Base-by-base conservation (phyloP, 78 protist species). In the Dictyostelium capitatum region DNA sequence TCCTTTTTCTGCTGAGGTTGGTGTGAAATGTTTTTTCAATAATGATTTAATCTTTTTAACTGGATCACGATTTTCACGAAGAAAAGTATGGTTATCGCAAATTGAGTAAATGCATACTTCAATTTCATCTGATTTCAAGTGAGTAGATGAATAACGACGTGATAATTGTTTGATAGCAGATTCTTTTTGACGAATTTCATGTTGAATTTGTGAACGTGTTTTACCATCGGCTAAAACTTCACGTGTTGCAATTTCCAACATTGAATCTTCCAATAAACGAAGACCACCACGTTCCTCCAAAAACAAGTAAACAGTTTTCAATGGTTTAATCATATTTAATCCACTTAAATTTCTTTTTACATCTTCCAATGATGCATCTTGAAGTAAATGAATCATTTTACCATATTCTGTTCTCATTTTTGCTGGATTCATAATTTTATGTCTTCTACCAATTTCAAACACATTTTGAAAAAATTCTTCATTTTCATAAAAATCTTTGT, bases 371-470 rank as follows among this genome's bases (percentile, higher is more conserved):
- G 69, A 28, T 6, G 96, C 72, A 72, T 98, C 99, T 85, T 92
- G 96, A 37, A 98, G 73, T n/a, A 97, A 20, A 89, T 92, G 93
- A 56, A 98, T 51, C 75, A 98, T 92, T 80, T 97, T 97, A 53
- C 98, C 99, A 94, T 98, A 96, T 37, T 83, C 94, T 37, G 91
- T 14, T 48, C 98, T 87, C 97, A 94, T 84, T 12, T 85, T 90
- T 41, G 92, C 97, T 23, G 99, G 99, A 90, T 98, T 98, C 94
- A 97, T 82, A 69, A 97, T 89, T 89, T 98, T 98, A 90, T 97
- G 95, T 41, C 99, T 84, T 30, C 99, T 92, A 74, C 95, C 99
- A 17, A 97, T 67, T 90, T 98, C 98, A 53, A 97, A 96, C 20
- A 96, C 95, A 43, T 47, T 56, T 50, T 90, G 96, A 64, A 96